Evolutionary conservation across 257 asterid genomes (phyloP), one percentile per base, ranked within the genome.

Genomic region (Solanum chiquidenum): DNA sequence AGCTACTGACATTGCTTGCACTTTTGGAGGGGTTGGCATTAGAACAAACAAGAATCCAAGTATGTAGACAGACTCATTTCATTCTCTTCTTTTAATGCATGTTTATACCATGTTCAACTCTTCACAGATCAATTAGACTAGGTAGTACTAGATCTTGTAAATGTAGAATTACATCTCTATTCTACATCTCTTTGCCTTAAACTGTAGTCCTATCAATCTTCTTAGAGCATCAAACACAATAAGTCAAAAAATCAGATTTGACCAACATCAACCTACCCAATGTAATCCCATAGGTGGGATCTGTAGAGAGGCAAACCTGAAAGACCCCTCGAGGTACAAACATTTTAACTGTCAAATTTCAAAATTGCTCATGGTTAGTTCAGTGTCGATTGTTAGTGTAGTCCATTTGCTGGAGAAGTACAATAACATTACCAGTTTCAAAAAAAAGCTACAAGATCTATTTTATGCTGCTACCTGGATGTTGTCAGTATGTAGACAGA

Each of bases 1-100:
- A 86, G 99, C 99, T 86, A 91, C 98, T 27, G 99, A 95, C 86
- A 89, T 94, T 42, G 99, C 99, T 71, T 97, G 99, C 94, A 93
- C 91, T 89, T 97, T 97, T 83, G 99, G 99, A 1, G 99, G 99
- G 71, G 93, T 92, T 9, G 98, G 99, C n/a, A 60, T 94, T 88
- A 87, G 98, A 87, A 96, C 98, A 2, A 93, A 94, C 90, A 93
- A 95, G 91, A 94, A 97, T 85, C 99, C 99, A 86, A 96, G 99
- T 96, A 93, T 0, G 96, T 90, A 18, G 40, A 27, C 40, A 69
- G 8, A 76, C 87, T 37, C 20, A 35, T 18, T 72, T 85, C 64
- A 76, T 29, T 7, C 27, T 74, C 25, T 71, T 73, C 52, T 25
- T 18, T 21, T 12, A 66, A 16, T 42, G 42, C 60, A 68, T 60